Evolutionary conservation across 768 basidiomycete species (phyloP).

Genomic region (Termitomyces sp.): DNA sequence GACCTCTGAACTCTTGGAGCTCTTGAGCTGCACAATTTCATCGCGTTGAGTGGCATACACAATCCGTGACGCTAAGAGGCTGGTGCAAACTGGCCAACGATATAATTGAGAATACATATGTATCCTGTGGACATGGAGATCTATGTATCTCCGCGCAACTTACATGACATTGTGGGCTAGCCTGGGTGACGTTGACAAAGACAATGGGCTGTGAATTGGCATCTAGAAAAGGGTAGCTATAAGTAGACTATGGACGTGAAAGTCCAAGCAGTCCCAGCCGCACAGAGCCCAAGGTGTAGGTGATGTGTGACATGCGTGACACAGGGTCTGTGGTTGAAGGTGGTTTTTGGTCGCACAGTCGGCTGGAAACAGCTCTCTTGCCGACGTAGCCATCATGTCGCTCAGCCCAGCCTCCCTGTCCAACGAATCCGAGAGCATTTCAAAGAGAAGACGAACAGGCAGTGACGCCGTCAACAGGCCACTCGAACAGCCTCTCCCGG

Average conservation of each 20-base stretch:
- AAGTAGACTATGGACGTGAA: not conserved
- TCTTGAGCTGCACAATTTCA: not conserved
- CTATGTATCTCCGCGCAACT: not conserved
- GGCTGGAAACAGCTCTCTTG: conserved; percentile 16
- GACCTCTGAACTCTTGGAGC: not conserved
- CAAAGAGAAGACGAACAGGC: conserved; percentile 57
- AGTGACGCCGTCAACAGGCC: conserved; percentile 23
- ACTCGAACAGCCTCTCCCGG: conserved; percentile 34
- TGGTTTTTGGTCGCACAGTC: conserved; percentile 10
- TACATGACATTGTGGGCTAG: not conserved
- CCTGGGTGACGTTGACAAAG: not conserved
- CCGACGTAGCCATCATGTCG: conserved; percentile 47
- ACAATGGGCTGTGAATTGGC: not conserved
- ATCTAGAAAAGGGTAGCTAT: not conserved
- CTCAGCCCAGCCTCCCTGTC: conserved; percentile 60
- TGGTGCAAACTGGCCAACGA: not conserved
- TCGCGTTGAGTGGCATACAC: not conserved
- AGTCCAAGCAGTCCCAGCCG: conserved; percentile 14
- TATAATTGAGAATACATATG: no score
- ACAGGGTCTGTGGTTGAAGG: conserved; percentile 14
- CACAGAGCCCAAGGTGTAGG: not conserved
- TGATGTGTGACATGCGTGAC: conserved; percentile 14
- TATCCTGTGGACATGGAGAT: no score
- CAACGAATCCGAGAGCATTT: conserved; percentile 50
- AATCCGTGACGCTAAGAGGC: not conserved